Evolutionary conservation across 192 early-diverging fungal genomes (phyloP), one percentile per base, ranked within the genome.

Genomic region (Coemansia sp.): DNA sequence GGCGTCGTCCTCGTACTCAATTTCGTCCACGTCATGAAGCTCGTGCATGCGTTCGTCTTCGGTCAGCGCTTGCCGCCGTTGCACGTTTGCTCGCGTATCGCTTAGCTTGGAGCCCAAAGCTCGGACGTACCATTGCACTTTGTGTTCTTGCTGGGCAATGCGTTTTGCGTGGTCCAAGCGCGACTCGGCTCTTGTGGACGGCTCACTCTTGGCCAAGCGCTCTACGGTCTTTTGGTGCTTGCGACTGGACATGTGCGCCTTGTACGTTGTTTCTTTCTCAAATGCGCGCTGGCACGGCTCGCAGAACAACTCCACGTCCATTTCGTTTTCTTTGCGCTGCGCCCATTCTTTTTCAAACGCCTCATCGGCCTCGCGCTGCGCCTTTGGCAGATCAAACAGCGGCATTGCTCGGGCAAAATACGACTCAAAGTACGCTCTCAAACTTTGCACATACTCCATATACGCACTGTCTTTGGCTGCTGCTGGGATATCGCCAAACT

Each of bases 21-120:
- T 9, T 17, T 57, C 55, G 28, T 57, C 55, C 15, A 15, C 10
- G 19, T 88, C 86, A 38, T 88, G 85, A 37, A 85, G 68, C 54
- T 93, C 93, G 34, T 88, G 69, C 75, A 82, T 74, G 22, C 92
- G 85, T 72, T 96, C 96, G 34, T 88, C 81, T 26, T 91, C 93
- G 12, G 94, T 96, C 49, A 98, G 76, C 20, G 94, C 89, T 66
- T 96, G 94, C 60, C 95, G 92, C 52, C 96, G 83, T 72, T 96
- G 91, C 0, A 96, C 88, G 60, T 97, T 89, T 19, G 89, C 87
- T 42, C 85, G 87, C 21, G 94, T 96, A 25, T 95, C 93, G 19
- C 90, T 87, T 17, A 89, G 72, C 47, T 74, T 31, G 72, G 25
- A 78, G 65, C n/a, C 72, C 75, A 28, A 90, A 60, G 14, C 78